phyloP scores from a whole-genome alignment of 768 basidiomycete species.

The Pseudohyphozyma bogoriensis region DNA sequence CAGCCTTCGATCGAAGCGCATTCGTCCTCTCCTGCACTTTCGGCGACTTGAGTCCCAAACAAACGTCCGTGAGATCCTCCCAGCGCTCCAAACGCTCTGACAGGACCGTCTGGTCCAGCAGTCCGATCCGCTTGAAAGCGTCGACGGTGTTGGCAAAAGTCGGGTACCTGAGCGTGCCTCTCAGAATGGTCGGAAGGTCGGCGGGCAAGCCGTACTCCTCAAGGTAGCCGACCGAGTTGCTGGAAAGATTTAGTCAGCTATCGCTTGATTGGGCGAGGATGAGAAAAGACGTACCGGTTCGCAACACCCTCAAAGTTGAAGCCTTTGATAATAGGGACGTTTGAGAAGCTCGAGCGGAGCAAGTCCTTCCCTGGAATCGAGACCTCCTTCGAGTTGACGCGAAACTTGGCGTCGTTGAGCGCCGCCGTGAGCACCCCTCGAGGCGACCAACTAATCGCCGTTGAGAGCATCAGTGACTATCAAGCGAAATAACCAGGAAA shows the following conservation, averaged over 20 bases:
- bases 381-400: slow-evolving; percentile 48
- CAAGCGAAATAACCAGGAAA: neutral
- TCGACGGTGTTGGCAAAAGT: slow-evolving; percentile 69
- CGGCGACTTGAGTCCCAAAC: slow-evolving; percentile 5
- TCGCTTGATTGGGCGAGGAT: too few species aligned
- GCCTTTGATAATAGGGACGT: slow-evolving; percentile 56
- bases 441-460: slow-evolving; percentile 60
- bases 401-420: slow-evolving; percentile 59
- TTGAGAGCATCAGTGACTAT: slow-evolving; percentile 45
- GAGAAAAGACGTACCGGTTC: too few species aligned
- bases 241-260: too few species aligned
- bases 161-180: slow-evolving; percentile 84
- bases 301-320: slow-evolving; percentile 71
- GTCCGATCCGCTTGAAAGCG: slow-evolving; percentile 58
- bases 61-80: slow-evolving; percentile 13
- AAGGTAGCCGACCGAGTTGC: slow-evolving; percentile 64
- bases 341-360: slow-evolving; percentile 51
- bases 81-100: slow-evolving; percentile 7
- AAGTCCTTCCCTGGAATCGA: slow-evolving; percentile 49
- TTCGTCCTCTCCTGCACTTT: neutral
- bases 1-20: neutral
- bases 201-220: slow-evolving; percentile 53
- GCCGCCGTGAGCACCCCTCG: slow-evolving; percentile 75
- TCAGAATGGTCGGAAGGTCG: slow-evolving; percentile 54
- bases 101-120: slow-evolving; percentile 48